Evolutionary conservation across 306 rosid species (phyloP), one percentile per base, ranked within the genome.

Genomic region (Gleditsia sinensis): DNA sequence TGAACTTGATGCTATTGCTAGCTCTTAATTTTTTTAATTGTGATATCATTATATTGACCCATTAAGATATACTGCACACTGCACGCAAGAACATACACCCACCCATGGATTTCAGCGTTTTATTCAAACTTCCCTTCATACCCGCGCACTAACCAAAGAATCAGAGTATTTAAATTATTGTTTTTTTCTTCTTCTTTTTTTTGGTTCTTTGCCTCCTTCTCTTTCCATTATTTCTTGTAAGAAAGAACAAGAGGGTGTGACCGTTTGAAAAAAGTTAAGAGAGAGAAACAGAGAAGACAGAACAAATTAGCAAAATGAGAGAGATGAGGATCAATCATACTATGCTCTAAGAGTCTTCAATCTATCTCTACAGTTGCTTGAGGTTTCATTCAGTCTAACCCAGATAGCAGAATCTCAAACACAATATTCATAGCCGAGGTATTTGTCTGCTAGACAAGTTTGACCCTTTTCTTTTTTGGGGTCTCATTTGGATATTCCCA

Each of bases 101-200:
- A 56, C 56, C 81, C 93, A 86, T 91, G 83, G 85, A 90, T 82
- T 91, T 91, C 96, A 91, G 91, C 86, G 89, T 86, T 90, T 45
- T 88, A 69, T 94, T 94, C 97, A 94, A 94, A 91, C 91, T 78
- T 60, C 83, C 79, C 86, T 74, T 90, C 90, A 86, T 90, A 87
- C 93, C 96, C 96, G 91, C 97, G 86, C 98, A 89, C 96, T 84
- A 83, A 55, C 86, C 82, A 49, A 77, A 64, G 30, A 71, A 69
- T 81, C 80, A 73, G 80, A 85, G 83, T 53, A 27, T 79, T 83
- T 56, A 56, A 75, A 55, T 73, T 75, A 56, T 75, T 64, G 32
- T 37, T 37, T 21, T 45, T 48, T 30, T 42, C 24, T 1, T 43
- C 36, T 53, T 8, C 32, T 36, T 13, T 37, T n/a, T 16, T 36